Evolutionary conservation across 2,329 filamentous ascomycete species (phyloP).

Genomic region (Cladorrhinum sp.): DNA sequence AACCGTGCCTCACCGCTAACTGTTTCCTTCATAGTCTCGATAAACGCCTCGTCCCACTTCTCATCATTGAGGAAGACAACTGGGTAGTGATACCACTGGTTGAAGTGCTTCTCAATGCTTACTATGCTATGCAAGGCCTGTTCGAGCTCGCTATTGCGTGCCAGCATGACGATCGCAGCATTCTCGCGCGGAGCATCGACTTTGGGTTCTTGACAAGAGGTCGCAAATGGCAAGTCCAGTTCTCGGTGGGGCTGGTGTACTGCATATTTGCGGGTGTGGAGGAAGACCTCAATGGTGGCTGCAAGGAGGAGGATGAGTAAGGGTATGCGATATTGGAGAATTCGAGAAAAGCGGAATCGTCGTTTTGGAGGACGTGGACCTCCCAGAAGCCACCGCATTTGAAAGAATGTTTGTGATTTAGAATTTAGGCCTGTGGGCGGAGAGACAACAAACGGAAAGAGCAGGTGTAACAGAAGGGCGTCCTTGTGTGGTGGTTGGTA

Average conservation of each 20-base stretch:
- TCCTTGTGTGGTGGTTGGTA: too few species aligned
- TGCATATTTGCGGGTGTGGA: constrained; percentile 36
- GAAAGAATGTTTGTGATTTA: not conserved
- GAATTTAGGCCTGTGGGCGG: not conserved
- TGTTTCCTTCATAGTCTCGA: constrained; percentile 36
- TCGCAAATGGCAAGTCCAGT: constrained; percentile 41
- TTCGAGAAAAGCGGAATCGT: not conserved
- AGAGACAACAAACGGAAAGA: not conserved
- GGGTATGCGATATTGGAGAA: constrained; percentile 10
- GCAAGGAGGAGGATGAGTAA: constrained; percentile 31
- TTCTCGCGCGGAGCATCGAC: constrained; percentile 38
- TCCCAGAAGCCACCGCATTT: not conserved
- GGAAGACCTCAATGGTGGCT: constrained; percentile 34
- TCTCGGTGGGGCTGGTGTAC: constrained; percentile 35
- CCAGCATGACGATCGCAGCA: constrained; percentile 45
- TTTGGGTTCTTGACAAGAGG: constrained; percentile 39
- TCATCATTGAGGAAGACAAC: constrained; percentile 47
- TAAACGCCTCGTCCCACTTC: constrained; percentile 39
- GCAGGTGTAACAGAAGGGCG: not conserved
- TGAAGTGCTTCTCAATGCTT: constrained; percentile 44
- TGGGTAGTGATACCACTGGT: constrained; percentile 46
- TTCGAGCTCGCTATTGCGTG: constrained; percentile 42
- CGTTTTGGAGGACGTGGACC: not conserved
- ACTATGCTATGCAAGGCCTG: constrained; percentile 39
- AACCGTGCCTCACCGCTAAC: constrained; percentile 39